These are phyloP conservation scores for Paxillus ammoniavirescens DNA, from an alignment of 768 basidiomycete species.

Conservation along the genomic window DNA sequence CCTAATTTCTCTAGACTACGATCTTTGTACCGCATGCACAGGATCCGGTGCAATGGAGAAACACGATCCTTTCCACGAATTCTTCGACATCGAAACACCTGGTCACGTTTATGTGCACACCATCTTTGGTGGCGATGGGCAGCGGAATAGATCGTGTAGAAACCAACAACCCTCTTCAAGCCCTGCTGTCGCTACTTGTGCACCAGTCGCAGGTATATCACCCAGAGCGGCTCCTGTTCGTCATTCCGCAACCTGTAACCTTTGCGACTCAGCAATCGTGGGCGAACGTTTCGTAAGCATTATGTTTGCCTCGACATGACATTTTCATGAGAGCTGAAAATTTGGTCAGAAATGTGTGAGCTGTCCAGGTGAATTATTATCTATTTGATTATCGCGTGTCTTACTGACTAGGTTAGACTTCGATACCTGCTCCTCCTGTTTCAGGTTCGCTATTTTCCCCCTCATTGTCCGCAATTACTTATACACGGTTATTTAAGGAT, in stretches of 20 bases:
- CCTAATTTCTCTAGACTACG: conserved; percentile 51
- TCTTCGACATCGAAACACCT: conserved; percentile 66
- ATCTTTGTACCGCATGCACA: conserved; percentile 65
- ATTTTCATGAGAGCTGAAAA: conserved; percentile 2
- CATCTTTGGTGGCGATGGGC: conserved; percentile 37
- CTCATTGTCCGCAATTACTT: background rate
- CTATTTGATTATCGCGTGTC: background rate
- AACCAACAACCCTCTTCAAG: background rate
- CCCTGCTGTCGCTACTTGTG: background rate
- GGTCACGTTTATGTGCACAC: conserved; percentile 66
- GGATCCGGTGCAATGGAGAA: conserved; percentile 43
- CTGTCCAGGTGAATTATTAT: conserved; percentile 49
- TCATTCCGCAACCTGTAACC: conserved; percentile 71
- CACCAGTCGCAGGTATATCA: background rate
- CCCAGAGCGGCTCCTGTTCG: conserved; percentile 18
- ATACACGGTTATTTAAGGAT: conserved; percentile 42
- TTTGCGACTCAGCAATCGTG: conserved; percentile 69
- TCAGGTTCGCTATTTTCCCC: conserved; percentile 40
- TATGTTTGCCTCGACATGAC: background rate
- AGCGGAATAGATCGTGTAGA: conserved; percentile 32
- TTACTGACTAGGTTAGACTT: conserved; percentile 47
- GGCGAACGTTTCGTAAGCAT: conserved; percentile 71
- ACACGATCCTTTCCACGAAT: conserved; percentile 67
- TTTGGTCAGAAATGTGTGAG: conserved; percentile 65
- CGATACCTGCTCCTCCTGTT: conserved; percentile 73